These are phyloP conservation scores for Rhodotorula babjevae DNA, from an alignment of 768 basidiomycete genomes.

Conservation along the genomic window DNA sequence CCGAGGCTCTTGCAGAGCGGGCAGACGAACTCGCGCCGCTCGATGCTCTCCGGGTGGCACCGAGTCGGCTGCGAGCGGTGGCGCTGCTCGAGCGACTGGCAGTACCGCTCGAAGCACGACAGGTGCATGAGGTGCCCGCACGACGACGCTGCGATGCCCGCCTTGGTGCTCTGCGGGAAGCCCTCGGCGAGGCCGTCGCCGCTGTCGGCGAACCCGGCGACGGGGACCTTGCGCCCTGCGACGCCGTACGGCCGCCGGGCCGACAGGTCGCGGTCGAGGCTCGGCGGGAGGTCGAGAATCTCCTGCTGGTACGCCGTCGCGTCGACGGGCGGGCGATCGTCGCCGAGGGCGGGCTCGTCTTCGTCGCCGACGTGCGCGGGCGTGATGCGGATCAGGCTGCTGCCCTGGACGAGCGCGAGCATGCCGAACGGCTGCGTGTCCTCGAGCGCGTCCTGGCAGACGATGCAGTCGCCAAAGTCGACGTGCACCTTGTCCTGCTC, in stretches of 20 bases:
- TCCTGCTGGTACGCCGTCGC: conserved; percentile 59
- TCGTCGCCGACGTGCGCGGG: conserved; percentile 52
- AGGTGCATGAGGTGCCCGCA: conserved; percentile 98
- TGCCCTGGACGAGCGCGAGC: conserved; percentile 81
- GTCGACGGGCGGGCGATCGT: not conserved
- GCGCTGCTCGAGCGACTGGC: conserved; percentile 67
- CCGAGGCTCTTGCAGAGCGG: conserved; percentile 95
- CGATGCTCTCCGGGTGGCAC: conserved; percentile 91
- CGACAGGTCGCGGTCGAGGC: conserved; percentile 57
- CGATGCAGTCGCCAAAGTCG: conserved; percentile 77
- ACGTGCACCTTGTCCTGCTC: conserved; percentile 48
- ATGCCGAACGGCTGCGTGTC: conserved; percentile 69
- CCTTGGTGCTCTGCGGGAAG: conserved; percentile 32
- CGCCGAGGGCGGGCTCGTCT: not conserved
- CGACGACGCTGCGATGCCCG: conserved; percentile 65
- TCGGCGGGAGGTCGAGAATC: conserved; percentile 58
- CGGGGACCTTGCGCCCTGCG: conserved; percentile 17
- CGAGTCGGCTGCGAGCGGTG: conserved; percentile 85
- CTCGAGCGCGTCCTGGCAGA: conserved; percentile 91
- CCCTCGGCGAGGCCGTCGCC: conserved; percentile 34
- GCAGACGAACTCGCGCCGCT: conserved; percentile 89
- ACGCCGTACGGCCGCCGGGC: conserved; percentile 32
- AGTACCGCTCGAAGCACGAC: conserved; percentile 88
- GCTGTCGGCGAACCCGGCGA: conserved; percentile 19
- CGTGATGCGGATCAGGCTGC: conserved; percentile 71